A percentile compares a stretch with the other conserved stretches of the same genome.
Evolutionary conservation across 208 protist species (phyloP).

Genomic region (Wallacemonas sp.): DNA sequence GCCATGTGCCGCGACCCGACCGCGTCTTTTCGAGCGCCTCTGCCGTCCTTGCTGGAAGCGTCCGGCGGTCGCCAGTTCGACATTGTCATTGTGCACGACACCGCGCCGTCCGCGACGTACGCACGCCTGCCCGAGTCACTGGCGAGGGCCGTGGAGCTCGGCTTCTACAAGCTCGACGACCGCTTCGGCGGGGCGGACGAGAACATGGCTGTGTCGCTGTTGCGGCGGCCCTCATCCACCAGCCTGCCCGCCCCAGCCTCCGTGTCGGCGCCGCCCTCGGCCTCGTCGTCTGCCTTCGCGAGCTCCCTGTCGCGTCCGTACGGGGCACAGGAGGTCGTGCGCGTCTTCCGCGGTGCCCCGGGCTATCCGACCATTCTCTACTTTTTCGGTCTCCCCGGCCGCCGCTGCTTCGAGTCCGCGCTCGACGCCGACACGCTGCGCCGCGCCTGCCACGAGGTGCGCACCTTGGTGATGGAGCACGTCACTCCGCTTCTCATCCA

Average conservation of each 20-base stretch:
- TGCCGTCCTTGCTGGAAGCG: constrained; percentile 14
- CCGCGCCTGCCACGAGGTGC: not conserved
- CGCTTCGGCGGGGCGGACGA: not conserved
- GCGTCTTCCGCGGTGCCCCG: constrained; percentile 22
- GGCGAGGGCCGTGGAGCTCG: constrained; percentile 13
- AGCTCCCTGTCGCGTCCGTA: not conserved
- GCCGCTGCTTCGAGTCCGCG: constrained; percentile 16
- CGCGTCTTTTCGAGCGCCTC: constrained; percentile 12
- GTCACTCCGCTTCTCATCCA: constrained; percentile 16
- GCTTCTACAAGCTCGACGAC: constrained; percentile 19
- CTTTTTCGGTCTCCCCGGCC: constrained; percentile 19
- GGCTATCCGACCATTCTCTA: constrained; percentile 28
- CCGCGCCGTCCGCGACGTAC: not conserved
- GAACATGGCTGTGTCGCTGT: no score
- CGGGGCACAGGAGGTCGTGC: constrained; percentile 10
- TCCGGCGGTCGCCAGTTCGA: constrained; percentile 23
- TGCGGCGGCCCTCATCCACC: no score
- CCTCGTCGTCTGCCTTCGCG: not conserved
- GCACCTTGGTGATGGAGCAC: constrained; percentile 19
- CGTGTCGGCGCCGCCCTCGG: not conserved
- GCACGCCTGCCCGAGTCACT: constrained; percentile 1
- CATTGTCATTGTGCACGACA: constrained; percentile 29
- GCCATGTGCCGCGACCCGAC: constrained; percentile 19
- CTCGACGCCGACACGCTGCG: constrained; percentile 6
- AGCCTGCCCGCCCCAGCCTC: no score